Percentiles rank a stretch among this genome's conserved stretches.
phyloP scores from a whole-genome alignment of 768 basidiomycete species.

The Termitomyces heimii region DNA sequence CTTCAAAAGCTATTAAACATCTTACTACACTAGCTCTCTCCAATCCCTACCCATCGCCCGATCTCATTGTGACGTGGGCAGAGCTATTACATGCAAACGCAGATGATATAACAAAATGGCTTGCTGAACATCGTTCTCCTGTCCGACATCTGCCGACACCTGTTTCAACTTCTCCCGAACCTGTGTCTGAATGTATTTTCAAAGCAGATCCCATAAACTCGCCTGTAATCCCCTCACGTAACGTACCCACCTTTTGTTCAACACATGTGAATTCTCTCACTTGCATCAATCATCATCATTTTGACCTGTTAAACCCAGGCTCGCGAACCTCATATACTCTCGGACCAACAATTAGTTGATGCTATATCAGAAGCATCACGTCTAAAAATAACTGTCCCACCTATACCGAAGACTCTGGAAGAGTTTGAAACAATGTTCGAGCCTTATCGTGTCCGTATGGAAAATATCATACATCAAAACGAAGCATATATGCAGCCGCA shows the following conservation, averaged over 20 bases:
- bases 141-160: constrained; percentile 17
- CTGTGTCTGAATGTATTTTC: constrained; percentile 4
- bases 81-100: constrained; percentile 15
- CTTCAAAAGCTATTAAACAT: constrained; percentile 15
- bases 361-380: constrained; percentile 17
- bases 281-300: neutral
- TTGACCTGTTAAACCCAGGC: constrained; percentile 5
- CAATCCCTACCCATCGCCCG: constrained; percentile 17
- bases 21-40: constrained; percentile 16
- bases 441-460: constrained; percentile 9
- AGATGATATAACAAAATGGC: constrained; percentile 19
- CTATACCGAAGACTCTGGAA: constrained; percentile 2
- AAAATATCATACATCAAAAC: constrained; percentile 7
- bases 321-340: constrained; percentile 11
- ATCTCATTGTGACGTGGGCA: constrained; percentile 27
- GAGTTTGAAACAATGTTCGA: constrained; percentile 16
- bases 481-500: neutral
- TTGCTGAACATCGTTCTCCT: constrained; percentile 12
- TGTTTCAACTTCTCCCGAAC: constrained; percentile 18
- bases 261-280: constrained; percentile 1
- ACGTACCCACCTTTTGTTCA: neutral
- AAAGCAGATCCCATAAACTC: constrained; percentile 15
- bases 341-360: constrained; percentile 9
- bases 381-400: neutral
- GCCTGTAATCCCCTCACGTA: constrained; percentile 11